These are phyloP conservation scores for Amanita inopinata DNA, from an alignment of 768 basidiomycete genomes.

Conservation along the genomic window DNA sequence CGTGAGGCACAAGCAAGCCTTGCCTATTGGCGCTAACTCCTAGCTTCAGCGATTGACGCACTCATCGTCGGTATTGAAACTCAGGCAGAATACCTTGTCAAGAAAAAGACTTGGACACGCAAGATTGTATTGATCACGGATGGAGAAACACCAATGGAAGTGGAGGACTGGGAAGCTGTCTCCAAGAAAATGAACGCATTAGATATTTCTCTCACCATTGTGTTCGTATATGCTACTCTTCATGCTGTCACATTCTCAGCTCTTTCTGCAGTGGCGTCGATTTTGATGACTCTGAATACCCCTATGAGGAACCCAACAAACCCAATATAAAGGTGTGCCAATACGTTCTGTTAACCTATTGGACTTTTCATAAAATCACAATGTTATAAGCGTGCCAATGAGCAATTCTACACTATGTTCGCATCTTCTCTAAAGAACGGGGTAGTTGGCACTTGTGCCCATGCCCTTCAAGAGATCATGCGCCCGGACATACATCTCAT, in stretches of 20 bases:
- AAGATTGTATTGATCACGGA: conserved; percentile 83
- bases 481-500: conserved; percentile 56
- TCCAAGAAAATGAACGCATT: conserved; percentile 53
- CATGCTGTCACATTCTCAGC: not conserved
- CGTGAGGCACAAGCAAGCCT: conserved; percentile 32
- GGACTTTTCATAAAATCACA: conserved; percentile 4
- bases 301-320: conserved; percentile 60
- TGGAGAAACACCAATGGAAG: conserved; percentile 63
- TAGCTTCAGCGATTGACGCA: conserved; percentile 64
- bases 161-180: conserved; percentile 68
- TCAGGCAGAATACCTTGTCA: conserved; percentile 54
- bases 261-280: conserved; percentile 61
- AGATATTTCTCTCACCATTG: conserved; percentile 50
- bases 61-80: conserved; percentile 82
- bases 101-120: conserved; percentile 77
- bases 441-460: conserved; percentile 52
- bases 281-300: conserved; percentile 68
- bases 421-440: conserved; percentile 33
- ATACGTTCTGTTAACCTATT: not conserved
- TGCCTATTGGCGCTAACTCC: not conserved
- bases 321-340: conserved; percentile 62
- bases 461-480: conserved; percentile 51
- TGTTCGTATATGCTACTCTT: conserved; percentile 39
- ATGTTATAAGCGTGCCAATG: conserved; percentile 56
- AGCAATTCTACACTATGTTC: conserved; percentile 55